A percentile compares a stretch with the other conserved stretches of the same genome.
These are phyloP conservation scores for Exophiala xenobiotica DNA, from an alignment of 2,329 filamentous ascomycete species.

Conservation along the genomic window DNA sequence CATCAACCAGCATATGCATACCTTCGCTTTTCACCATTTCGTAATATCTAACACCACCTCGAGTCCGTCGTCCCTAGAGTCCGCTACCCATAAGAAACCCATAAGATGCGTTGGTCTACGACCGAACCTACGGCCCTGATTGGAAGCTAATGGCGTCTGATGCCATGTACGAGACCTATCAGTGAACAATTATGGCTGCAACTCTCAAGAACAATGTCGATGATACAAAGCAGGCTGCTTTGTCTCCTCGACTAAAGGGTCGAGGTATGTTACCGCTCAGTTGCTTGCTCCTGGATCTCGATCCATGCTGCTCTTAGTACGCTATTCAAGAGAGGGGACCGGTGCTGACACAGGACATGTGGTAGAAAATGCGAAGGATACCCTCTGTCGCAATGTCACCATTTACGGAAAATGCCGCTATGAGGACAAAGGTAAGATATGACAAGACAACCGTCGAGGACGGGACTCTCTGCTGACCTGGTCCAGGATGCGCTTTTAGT, in stretches of 20 bases:
- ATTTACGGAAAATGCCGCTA: slow-evolving; percentile 93
- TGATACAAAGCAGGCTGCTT: slow-evolving; percentile 45
- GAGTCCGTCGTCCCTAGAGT: background rate
- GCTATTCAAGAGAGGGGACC: background rate
- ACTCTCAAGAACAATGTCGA: slow-evolving; percentile 43
- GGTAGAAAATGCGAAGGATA: slow-evolving; percentile 77
- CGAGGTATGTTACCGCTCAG: slow-evolving; percentile 42
- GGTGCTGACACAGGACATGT: slow-evolving; percentile 8
- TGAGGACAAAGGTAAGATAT: slow-evolving; percentile 70
- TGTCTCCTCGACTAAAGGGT: slow-evolving; percentile 49
- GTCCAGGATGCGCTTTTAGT: slow-evolving; percentile 75
- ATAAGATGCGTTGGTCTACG: slow-evolving; percentile 7
- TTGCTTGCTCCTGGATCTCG: background rate
- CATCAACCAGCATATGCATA: slow-evolving; percentile 17
- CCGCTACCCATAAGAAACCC: background rate
- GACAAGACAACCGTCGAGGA: no score
- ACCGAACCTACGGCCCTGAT: slow-evolving; percentile 1
- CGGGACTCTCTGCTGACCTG: slow-evolving; percentile 13
- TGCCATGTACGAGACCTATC: slow-evolving; percentile 20
- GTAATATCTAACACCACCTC: background rate
- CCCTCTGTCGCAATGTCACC: slow-evolving; percentile 84
- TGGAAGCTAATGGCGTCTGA: slow-evolving; percentile 20
- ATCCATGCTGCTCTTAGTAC: no score
- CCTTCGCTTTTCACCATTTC: slow-evolving; percentile 7
- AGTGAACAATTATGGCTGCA: slow-evolving; percentile 41